Conservation (phyloP, 306 rosid species). For the Rubus idaeus region DNA sequence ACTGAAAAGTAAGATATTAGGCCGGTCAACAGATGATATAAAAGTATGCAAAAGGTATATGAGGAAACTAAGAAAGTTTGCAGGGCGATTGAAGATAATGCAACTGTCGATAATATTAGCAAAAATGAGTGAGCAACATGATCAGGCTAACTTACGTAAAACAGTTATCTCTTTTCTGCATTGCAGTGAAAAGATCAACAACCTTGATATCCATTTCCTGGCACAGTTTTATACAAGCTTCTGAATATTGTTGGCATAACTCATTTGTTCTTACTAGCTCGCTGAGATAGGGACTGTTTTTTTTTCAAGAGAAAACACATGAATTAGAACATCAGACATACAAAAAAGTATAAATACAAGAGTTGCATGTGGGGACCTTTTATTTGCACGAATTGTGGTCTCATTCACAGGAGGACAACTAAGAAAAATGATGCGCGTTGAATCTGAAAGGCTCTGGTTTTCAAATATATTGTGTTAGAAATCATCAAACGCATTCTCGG, state of each 20-base stretch:
- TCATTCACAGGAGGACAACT: constrained; percentile 85
- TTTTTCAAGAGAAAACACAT: constrained; percentile 5
- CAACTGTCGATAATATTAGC: constrained; percentile 8
- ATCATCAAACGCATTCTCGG: constrained; percentile 8
- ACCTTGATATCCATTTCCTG: constrained; percentile 66
- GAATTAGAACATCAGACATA: not conserved
- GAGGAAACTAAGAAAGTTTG: not conserved
- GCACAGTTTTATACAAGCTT: constrained; percentile 79
- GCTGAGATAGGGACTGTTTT: constrained; percentile 51
- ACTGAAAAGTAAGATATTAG: too few relatives aligned
- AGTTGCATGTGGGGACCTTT: constrained; percentile 50
- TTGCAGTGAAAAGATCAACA: constrained; percentile 71
- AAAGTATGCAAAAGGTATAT: constrained; percentile 6
- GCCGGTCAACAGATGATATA: too few relatives aligned
- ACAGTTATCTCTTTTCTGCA: constrained; percentile 68
- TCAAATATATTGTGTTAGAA: constrained; percentile 32
- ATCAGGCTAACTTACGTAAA: constrained; percentile 63
- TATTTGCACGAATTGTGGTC: constrained; percentile 45
- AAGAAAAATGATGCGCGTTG: constrained; percentile 62
- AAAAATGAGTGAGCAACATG: not conserved
- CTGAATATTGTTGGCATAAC: constrained; percentile 72
- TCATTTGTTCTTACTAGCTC: constrained; percentile 87
- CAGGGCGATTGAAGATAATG: not conserved
- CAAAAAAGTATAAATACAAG: constrained; percentile 13
- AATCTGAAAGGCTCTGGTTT: constrained; percentile 77